Conservation (phyloP, 768 basidiomycete genomes). For the Hygrocybe coccinea region DNA sequence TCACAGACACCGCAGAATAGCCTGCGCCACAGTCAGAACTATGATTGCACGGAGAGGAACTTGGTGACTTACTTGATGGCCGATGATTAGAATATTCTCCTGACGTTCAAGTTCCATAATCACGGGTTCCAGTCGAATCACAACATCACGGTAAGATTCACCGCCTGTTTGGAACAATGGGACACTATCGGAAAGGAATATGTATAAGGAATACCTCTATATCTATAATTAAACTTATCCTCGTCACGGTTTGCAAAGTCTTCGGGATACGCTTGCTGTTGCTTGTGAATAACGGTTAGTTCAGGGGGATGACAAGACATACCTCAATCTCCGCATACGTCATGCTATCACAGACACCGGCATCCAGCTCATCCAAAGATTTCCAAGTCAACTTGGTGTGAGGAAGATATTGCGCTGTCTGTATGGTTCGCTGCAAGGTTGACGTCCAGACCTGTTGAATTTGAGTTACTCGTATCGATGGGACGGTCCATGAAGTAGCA, state of each 20-base stretch:
- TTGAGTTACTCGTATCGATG: constrained; percentile 4
- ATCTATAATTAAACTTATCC: constrained; percentile 99
- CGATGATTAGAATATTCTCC: constrained; percentile 94
- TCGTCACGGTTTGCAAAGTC: constrained; percentile 98
- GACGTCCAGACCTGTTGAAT: constrained; percentile 88
- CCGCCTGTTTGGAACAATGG: constrained; percentile 36
- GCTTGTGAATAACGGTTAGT: background rate
- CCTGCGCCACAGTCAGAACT: constrained; percentile 1
- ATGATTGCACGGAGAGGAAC: constrained; percentile 28
- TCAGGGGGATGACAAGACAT: constrained; percentile 10
- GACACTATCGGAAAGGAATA: background rate
- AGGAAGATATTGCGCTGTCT: constrained; percentile 77
- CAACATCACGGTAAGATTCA: constrained; percentile 97
- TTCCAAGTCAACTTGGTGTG: constrained; percentile 98
- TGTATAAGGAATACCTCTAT: constrained; percentile 50
- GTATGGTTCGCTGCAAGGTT: constrained; percentile 88
- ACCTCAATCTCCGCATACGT: constrained; percentile 98
- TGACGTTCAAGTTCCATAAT: constrained; percentile 99
- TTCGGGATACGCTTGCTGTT: constrained; percentile 88
- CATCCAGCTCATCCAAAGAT: constrained; percentile 95
- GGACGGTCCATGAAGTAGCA: constrained; percentile 7
- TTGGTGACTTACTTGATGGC: constrained; percentile 71
- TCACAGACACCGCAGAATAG: constrained; percentile 7
- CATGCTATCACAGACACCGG: constrained; percentile 99
- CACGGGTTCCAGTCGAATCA: constrained; percentile 90